These are phyloP conservation scores for Pisolithus marmoratus DNA, from an alignment of 768 basidiomycete genomes.

Conservation along the genomic window DNA sequence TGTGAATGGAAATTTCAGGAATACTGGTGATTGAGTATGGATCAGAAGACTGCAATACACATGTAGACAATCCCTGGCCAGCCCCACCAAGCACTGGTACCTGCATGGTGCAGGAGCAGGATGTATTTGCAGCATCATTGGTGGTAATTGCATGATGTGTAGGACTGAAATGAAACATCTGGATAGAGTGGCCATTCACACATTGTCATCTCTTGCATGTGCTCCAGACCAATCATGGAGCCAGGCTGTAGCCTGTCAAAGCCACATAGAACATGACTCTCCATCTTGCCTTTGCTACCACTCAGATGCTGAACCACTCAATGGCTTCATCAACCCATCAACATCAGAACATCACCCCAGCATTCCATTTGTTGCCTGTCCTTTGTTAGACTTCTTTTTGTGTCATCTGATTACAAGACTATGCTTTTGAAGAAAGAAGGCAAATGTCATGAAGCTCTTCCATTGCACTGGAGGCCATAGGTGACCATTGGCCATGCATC, in stretches of 20 bases:
- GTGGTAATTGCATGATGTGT: not conserved
- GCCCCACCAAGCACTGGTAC: not conserved
- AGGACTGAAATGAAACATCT: not conserved
- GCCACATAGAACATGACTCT: no score
- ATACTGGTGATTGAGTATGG: not conserved
- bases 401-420: conserved; percentile 53
- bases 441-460: conserved; percentile 64
- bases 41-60: not conserved
- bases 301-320: not conserved
- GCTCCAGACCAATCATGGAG: not conserved
- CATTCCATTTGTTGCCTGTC: conserved; percentile 19
- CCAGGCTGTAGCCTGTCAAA: no score
- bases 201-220: not conserved
- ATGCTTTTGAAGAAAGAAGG: conserved; percentile 56
- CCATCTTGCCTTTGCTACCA: not conserved
- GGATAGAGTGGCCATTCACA: not conserved
- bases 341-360: not conserved
- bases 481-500: conserved; percentile 64
- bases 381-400: conserved; percentile 50
- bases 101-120: not conserved
- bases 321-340: not conserved
- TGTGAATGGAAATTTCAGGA: not conserved
- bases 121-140: not conserved
- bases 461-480: conserved; percentile 62
- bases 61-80: not conserved